Evolutionary conservation across 345 rosid species (phyloP).

Genomic region (Linum tenue): DNA sequence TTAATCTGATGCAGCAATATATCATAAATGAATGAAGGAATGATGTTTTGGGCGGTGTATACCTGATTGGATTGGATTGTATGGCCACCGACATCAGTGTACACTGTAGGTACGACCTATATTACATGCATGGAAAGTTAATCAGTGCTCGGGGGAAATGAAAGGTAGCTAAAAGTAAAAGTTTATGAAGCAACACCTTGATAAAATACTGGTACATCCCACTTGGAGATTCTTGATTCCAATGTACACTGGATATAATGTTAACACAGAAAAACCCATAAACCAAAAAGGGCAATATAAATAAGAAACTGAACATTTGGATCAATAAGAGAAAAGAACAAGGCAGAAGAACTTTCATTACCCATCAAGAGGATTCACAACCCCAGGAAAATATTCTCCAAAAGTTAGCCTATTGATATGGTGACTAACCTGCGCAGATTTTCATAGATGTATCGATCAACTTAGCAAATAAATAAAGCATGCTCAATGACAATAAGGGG

Average conservation of each 20-base stretch:
- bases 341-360: conserved; percentile 23
- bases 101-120: conserved; percentile 96
- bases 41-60: not conserved
- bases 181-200: conserved; percentile 42
- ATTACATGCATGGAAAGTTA: conserved; percentile 7
- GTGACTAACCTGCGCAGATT: conserved; percentile 62
- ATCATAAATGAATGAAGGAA: not conserved
- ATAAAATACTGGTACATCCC: conserved; percentile 92
- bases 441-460: not conserved
- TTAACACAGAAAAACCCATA: not conserved
- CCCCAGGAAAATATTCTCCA: conserved; percentile 88
- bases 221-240: conserved; percentile 64
- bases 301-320: not conserved
- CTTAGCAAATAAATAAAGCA: not conserved
- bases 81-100: conserved; percentile 66
- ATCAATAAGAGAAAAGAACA: not conserved
- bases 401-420: conserved; percentile 68
- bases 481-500: not conserved
- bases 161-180: not conserved
- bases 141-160: not conserved
- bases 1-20: conserved; percentile 8
- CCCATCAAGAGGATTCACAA: conserved; percentile 93
- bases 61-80: conserved; percentile 92
- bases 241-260: conserved; percentile 46
- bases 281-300: not conserved